phyloP scores from a whole-genome alignment of 106 monocot species.

The Xerophyta viscosa region DNA sequence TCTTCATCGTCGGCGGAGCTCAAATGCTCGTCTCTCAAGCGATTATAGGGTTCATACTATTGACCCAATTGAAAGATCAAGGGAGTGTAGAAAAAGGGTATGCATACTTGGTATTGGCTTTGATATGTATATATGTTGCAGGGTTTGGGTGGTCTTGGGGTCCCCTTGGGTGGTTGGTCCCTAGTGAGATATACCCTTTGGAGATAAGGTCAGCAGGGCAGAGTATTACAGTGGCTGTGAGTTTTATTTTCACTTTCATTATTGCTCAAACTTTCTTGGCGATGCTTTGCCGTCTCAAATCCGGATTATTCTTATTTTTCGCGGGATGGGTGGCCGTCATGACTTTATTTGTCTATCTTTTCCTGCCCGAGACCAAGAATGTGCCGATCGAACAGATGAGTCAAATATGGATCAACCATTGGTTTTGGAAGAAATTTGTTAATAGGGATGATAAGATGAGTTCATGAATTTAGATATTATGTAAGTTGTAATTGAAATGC shows the following conservation, averaged over 20 bases:
- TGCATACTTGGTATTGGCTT: too few species aligned
- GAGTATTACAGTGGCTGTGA: constrained; percentile 5
- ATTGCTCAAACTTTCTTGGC: not conserved
- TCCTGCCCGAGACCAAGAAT: constrained; percentile 8
- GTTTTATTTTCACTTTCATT: constrained; percentile 2
- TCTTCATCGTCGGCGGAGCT: not conserved
- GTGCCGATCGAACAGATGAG: constrained; percentile 2
- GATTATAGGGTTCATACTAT: not conserved
- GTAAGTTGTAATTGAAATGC: too few species aligned
- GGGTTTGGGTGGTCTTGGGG: constrained; percentile 7
- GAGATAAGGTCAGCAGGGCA: constrained; percentile 1
- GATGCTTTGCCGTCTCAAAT: constrained; percentile 1
- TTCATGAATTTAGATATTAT: too few species aligned
- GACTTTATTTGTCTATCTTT: not conserved
- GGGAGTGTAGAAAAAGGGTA: too few species aligned
- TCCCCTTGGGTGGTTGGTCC: not conserved
- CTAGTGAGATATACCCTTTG: too few species aligned
- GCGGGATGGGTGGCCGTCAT: too few species aligned
- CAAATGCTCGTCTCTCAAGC: constrained; percentile 4
- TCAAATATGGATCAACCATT: not conserved
- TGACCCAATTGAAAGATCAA: too few species aligned
- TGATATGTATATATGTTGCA: constrained; percentile 2
- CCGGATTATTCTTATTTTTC: constrained; percentile 1
- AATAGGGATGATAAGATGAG: too few species aligned
- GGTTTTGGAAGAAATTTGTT: constrained; percentile 6